These are phyloP conservation scores for Fusarium brachygibbosum DNA, from an alignment of 2,329 filamentous ascomycete genomes.

Conservation along the genomic window DNA sequence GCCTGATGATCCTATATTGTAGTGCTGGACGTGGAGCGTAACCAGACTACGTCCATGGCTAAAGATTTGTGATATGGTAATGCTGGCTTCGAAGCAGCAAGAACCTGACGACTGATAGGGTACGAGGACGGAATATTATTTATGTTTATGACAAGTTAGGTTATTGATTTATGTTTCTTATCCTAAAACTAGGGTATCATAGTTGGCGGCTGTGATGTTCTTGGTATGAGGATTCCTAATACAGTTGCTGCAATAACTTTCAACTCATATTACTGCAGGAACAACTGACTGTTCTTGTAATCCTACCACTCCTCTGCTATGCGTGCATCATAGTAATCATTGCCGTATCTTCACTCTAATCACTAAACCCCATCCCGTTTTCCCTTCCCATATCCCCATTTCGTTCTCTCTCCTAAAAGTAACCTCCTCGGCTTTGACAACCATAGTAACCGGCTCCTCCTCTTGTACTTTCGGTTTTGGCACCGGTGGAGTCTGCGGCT, in stretches of 20 bases:
- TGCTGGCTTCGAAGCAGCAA: neutral
- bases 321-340: neutral
- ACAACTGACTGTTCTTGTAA: too few species aligned
- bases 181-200: too few species aligned
- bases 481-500: slow-evolving; percentile 31
- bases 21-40: neutral
- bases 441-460: slow-evolving; percentile 55
- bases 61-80: neutral
- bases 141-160: too few species aligned
- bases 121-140: neutral
- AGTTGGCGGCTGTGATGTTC: too few species aligned
- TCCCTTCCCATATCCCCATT: slow-evolving; percentile 66
- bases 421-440: slow-evolving; percentile 60
- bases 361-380: slow-evolving; percentile 64
- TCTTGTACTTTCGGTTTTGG: slow-evolving; percentile 3
- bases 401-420: slow-evolving; percentile 66
- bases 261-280: too few species aligned
- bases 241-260: too few species aligned
- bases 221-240: too few species aligned
- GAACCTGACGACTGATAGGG: neutral
- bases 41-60: neutral
- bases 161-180: too few species aligned
- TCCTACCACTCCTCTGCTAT: neutral
- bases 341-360: slow-evolving; percentile 54
- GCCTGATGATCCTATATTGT: neutral